Conservation (phyloP, 2,329 filamentous ascomycete species). For the Diaporthe sp. region DNA sequence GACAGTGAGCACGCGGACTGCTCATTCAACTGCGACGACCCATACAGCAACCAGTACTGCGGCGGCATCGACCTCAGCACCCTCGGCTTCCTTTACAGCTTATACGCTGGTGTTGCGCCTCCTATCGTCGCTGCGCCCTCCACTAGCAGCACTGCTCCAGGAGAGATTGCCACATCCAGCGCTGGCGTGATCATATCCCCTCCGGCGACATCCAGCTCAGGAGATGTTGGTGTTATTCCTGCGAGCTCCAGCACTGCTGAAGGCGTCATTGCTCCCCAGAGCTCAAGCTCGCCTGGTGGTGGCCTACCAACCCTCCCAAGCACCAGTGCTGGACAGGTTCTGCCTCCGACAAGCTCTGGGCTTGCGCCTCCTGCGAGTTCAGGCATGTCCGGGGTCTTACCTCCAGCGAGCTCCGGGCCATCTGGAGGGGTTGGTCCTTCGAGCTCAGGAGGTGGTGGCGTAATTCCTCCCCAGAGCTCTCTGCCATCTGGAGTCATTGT, state of each 20-base stretch:
- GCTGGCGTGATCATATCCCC: background rate
- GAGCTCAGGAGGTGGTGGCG: background rate
- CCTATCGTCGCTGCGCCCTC: too few relatives aligned
- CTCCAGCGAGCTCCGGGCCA: background rate
- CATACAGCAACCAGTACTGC: constrained; percentile 34
- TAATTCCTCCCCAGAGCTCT: background rate
- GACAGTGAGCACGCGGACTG: constrained; percentile 34
- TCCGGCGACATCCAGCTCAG: constrained; percentile 1
- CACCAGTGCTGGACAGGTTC: background rate
- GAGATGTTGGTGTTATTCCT: background rate
- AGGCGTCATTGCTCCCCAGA: background rate
- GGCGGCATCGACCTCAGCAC: constrained; percentile 35
- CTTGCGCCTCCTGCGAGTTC: background rate
- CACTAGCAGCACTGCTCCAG: background rate
- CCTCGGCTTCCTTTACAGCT: constrained; percentile 40
- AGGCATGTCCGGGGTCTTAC: background rate
- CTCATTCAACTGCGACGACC: constrained; percentile 36
- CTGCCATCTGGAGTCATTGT: background rate
- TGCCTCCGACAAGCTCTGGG: background rate
- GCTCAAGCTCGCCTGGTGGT: background rate
- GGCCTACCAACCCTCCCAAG: background rate
- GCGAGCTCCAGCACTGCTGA: background rate
- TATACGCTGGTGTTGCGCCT: constrained; percentile 21
- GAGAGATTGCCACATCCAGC: background rate
- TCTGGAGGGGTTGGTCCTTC: background rate